phyloP scores from a whole-genome alignment of 2,329 filamentous ascomycete species.

The Beauveria asiatica region DNA sequence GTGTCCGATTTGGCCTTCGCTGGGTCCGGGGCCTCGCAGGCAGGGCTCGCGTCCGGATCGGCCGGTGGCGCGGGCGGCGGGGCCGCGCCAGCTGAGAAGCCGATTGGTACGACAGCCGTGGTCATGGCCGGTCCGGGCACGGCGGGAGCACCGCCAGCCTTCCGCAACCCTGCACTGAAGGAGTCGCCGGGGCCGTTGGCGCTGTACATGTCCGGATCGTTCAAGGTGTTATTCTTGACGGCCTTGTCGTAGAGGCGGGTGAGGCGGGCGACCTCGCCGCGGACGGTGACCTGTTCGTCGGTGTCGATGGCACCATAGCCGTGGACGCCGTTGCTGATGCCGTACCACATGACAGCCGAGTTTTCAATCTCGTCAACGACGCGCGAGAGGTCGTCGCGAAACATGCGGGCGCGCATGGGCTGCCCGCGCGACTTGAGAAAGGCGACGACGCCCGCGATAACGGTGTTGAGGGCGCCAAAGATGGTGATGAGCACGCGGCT shows the following conservation, averaged over 20 bases:
- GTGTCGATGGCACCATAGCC: conserved; percentile 17
- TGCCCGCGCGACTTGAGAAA: conserved; percentile 18
- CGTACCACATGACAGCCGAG: conserved; percentile 18
- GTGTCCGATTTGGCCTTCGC: conserved; percentile 1
- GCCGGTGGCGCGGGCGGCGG: not conserved
- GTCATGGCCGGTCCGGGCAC: not conserved
- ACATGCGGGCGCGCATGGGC: conserved; percentile 17
- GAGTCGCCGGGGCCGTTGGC: conserved; percentile 12
- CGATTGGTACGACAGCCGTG: not conserved
- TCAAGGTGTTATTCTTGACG: conserved; percentile 17
- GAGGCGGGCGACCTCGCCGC: conserved; percentile 16
- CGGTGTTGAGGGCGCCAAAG: conserved; percentile 18
- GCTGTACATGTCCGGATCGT: conserved; percentile 17
- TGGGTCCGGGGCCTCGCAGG: conserved; percentile 12
- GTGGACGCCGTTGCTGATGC: conserved; percentile 14
- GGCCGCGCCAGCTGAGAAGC: not conserved
- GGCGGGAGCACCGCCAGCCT: not conserved
- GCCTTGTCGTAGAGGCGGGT: conserved; percentile 18
- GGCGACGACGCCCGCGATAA: conserved; percentile 17
- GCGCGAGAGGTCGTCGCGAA: conserved; percentile 17
- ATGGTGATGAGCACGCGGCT: conserved; percentile 15
- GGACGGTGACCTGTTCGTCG: conserved; percentile 17
- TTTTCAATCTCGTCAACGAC: conserved; percentile 19
- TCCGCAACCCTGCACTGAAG: conserved; percentile 13
- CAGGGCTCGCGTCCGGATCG: conserved; percentile 11